These are phyloP conservation scores for Fusarium haematococcum DNA, from an alignment of 2,329 filamentous ascomycete genomes.

Conservation along the genomic window DNA sequence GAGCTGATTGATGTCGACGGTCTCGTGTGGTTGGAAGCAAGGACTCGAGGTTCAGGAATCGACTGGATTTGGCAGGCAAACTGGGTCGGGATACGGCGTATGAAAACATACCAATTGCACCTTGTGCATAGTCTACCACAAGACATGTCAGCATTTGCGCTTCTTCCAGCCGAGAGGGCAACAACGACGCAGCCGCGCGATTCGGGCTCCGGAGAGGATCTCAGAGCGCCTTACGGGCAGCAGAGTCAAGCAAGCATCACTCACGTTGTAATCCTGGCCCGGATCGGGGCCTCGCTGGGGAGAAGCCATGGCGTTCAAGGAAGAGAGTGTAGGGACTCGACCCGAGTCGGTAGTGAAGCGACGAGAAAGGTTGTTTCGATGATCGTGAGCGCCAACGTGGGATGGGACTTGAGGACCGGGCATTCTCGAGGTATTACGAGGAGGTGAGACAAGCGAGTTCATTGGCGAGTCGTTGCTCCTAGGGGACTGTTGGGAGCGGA, in stretches of 20 bases:
- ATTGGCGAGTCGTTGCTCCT: slow-evolving; percentile 78
- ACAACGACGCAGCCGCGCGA: neutral
- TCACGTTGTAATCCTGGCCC: slow-evolving; percentile 61
- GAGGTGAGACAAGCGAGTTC: slow-evolving; percentile 79
- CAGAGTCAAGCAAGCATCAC: slow-evolving; percentile 36
- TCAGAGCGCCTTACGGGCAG: neutral
- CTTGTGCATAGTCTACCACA: slow-evolving; percentile 71
- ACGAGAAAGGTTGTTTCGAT: slow-evolving; percentile 82
- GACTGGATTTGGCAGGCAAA: neutral
- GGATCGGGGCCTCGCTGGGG: slow-evolving; percentile 62
- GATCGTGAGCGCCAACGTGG: slow-evolving; percentile 67
- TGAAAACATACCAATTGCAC: slow-evolving; percentile 77
- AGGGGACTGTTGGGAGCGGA: slow-evolving; percentile 80
- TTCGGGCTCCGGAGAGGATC: slow-evolving; percentile 24
- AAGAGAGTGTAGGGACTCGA: slow-evolving; percentile 80
- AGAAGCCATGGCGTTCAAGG: slow-evolving; percentile 59
- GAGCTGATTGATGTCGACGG: neutral
- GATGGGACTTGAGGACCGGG: slow-evolving; percentile 61
- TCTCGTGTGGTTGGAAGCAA: slow-evolving; percentile 3
- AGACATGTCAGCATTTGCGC: slow-evolving; percentile 38
- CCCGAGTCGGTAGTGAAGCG: slow-evolving; percentile 94
- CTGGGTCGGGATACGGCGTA: slow-evolving; percentile 1
- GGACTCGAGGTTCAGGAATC: neutral
- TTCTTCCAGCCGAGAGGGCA: neutral
- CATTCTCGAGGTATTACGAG: slow-evolving; percentile 75